Evolutionary conservation across 805 yeast genomes (phyloP).

Genomic region (Candida suzukii): DNA sequence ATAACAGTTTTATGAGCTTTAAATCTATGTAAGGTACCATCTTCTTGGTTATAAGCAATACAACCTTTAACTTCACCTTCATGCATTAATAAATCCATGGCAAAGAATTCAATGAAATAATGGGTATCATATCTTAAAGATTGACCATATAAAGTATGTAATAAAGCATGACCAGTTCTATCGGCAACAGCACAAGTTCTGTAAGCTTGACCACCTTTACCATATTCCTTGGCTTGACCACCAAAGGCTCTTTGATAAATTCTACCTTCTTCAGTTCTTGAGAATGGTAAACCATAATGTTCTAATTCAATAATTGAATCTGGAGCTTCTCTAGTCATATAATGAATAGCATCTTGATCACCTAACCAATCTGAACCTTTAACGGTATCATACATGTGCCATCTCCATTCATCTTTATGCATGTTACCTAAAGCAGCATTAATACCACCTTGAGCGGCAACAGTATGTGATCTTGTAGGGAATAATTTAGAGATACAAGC

Average conservation of each 20-base stretch:
- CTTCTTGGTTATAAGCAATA: constrained; percentile 96
- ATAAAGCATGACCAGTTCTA: constrained; percentile 96
- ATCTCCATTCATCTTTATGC: constrained; percentile 98
- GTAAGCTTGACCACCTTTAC: constrained; percentile 99
- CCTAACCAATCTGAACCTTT: constrained; percentile 99
- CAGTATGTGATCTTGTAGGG: constrained; percentile 98
- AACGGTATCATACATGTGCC: constrained; percentile 99
- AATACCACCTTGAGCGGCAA: constrained; percentile 99
- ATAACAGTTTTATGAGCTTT: constrained; percentile 93
- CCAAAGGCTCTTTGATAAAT: constrained; percentile 99
- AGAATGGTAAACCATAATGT: constrained; percentile 97
- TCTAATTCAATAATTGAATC: constrained; percentile 92
- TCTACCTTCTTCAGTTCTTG: constrained; percentile 93
- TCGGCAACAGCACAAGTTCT: constrained; percentile 99
- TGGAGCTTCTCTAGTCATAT: constrained; percentile 98
- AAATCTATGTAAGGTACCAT: constrained; percentile 96
- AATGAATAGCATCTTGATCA: constrained; percentile 98
- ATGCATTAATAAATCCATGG: constrained; percentile 88
- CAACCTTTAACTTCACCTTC: constrained; percentile 96
- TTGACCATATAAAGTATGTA: constrained; percentile 95
- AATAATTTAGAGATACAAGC: constrained; percentile 96
- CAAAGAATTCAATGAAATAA: constrained; percentile 95
- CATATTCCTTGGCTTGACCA: constrained; percentile 92
- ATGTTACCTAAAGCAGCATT: constrained; percentile 98
- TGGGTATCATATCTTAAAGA: constrained; percentile 95